Evolutionary conservation across 345 rosid species (phyloP).

Genomic region (Isatis tinctoria): DNA sequence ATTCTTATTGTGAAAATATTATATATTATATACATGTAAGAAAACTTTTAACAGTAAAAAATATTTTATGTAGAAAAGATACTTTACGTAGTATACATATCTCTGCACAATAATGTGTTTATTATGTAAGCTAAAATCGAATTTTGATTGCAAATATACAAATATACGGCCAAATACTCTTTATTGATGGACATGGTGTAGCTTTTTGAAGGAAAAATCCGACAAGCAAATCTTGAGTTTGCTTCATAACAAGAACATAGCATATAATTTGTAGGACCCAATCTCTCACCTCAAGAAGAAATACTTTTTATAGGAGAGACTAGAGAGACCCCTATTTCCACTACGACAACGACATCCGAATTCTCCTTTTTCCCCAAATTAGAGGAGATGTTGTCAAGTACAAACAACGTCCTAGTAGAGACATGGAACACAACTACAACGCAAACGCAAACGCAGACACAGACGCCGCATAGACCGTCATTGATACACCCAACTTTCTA

Average conservation of each 20-base stretch:
- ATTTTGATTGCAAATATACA: background rate
- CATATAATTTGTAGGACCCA: conserved; percentile 37
- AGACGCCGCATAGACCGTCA: conserved; percentile 25
- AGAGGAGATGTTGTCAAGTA: conserved; percentile 20
- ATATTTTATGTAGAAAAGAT: background rate
- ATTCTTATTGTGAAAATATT: background rate
- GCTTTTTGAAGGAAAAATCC: conserved; percentile 25
- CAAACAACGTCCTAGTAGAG: conserved; percentile 16
- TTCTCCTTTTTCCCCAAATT: conserved; percentile 1
- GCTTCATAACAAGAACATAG: conserved; percentile 30
- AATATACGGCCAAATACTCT: background rate
- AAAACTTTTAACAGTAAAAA: background rate
- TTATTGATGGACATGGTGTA: conserved; percentile 15
- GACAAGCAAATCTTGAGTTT: conserved; percentile 37
- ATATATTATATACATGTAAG: background rate
- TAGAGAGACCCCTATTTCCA: conserved; percentile 13
- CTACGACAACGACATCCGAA: conserved; percentile 16
- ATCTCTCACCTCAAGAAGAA: conserved; percentile 10
- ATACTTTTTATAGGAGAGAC: conserved; percentile 24
- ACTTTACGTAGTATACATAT: conserved; percentile 6
- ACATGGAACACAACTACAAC: conserved; percentile 32
- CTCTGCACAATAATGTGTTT: background rate
- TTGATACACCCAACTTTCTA: conserved; percentile 45
- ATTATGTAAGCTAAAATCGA: background rate
- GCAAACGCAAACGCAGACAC: conserved; percentile 17